Evolutionary conservation across 345 rosid species (phyloP), one percentile per base, ranked within the genome.

Genomic region (Eucalyptus paniculata): DNA sequence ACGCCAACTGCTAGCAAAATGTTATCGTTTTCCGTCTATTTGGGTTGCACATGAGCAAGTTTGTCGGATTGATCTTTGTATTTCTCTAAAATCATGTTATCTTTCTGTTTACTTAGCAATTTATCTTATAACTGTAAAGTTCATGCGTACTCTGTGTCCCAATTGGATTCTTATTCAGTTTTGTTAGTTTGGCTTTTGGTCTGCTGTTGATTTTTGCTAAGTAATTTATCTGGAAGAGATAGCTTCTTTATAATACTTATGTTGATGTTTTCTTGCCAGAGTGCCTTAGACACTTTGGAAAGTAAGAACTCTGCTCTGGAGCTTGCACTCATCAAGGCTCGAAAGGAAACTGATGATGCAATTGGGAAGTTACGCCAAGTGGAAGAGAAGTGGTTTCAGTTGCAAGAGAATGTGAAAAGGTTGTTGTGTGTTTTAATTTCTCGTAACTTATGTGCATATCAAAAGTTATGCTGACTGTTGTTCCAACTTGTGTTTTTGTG

Each of bases 321-420:
- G 92, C 93, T 92, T 92, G 97, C 96, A 91, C 96, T 97, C 88
- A 85, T 87, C 88, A 93, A 92, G 89, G 96, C 97, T 89, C 95
- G 93, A 87, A 95, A 91, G 88, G 91, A 93, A 87, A 92, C 92
- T 88, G 89, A 40, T 91, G 94, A 92, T 91, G 92, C 95, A 49
- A 90, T 92, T 80, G 90, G 92, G 87, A 97, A 95, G 93, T 93
- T 96, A 86, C 92, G 86, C 89, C 97, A 94, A 91, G 91, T 95
- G 90, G 98, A 97, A 89, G 92, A 91, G 88, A 95, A 91, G 91
- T 95, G 96, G 92, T 92, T 93, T 91, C 94, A 93, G 91, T 93
- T 97, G 90, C 98, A 95, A 90, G 95, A 92, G 90, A 95, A 90
- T 92, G 93, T 96, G 89, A 92, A 92, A 88, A 95, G 99, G 99